Evolutionary conservation across 2,329 filamentous ascomycete species (phyloP), one percentile per base, ranked within the genome.

Genomic region (Rhytidhysteron rufulum): DNA sequence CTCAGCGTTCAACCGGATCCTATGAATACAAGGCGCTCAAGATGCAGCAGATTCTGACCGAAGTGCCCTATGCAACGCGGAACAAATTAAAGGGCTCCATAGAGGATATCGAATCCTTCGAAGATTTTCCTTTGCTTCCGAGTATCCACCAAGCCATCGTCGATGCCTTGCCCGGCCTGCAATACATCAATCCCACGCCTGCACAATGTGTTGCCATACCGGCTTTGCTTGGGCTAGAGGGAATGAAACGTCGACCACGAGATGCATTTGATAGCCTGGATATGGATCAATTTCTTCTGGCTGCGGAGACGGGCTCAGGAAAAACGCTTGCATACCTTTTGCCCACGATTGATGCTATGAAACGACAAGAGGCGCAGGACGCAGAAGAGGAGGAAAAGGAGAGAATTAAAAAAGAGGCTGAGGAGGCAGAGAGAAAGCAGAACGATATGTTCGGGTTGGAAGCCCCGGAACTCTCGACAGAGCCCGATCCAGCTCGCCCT

Each of bases 241-340:
- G 65, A 16, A 66, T 53, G 30, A 44, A 41, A 58, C 64, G 16
- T 63, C 55, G 57, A 43, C 63, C 58, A 30, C 49, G 55, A 27
- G 49, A 45, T 4, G 40, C 60, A 3, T 57, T 54, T 37, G 46
- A 43, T 55, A 58, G 59, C 49, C 37, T 37, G 60, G 66, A 49
- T n/a, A 75, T 78, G 56, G 71, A 81, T 39, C 74, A 82, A 38
- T 96, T 88, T 58, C 75, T 98, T 10, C 74, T 98, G 36, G 93
- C 93, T 4, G 93, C 93, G 9, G 93, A 98, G 72, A 98, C 93
- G 0, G 93, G 93, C 10, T 97, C 93, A 1, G 93, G 93, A 44
- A 98, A 98, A 72, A 98, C 93, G 1, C 72, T 98, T 46, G 88
- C 93, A 7, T 98, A 98, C 60, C 72, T 97, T 4, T 68, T 96